These are phyloP conservation scores for Auricularia auricula-judae DNA, from an alignment of 768 basidiomycete genomes.

Conservation along the genomic window DNA sequence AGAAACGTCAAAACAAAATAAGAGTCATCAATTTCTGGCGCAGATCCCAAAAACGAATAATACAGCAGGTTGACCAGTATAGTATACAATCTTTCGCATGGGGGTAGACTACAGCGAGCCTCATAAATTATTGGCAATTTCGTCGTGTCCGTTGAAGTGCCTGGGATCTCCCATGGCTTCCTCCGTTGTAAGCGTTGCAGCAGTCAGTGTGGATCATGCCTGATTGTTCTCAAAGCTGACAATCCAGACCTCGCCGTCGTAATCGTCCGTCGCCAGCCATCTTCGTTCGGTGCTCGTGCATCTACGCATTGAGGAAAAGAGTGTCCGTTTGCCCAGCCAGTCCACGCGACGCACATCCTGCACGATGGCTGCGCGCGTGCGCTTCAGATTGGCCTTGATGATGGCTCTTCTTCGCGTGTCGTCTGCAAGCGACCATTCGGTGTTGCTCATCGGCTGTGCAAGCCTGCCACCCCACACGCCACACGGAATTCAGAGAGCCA, in stretches of 20 bases:
- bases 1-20: not conserved
- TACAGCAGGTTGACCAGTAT: not conserved
- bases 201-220: not conserved
- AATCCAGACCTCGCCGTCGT: not conserved
- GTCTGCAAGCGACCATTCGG: slow-evolving; percentile 22
- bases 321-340: slow-evolving; percentile 45
- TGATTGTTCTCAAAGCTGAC: not conserved
- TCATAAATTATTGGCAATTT: not conserved
- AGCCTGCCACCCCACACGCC: not conserved
- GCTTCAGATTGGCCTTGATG: slow-evolving; percentile 7
- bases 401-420: slow-evolving; percentile 26
- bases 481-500: not conserved
- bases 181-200: not conserved
- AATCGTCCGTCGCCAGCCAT: not conserved
- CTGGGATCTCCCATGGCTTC: not conserved
- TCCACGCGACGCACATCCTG: slow-evolving; percentile 43
- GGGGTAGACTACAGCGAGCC: not conserved
- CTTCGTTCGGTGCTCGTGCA: not conserved
- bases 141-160: not conserved
- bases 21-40: not conserved
- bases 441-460: not conserved
- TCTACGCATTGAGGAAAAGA: slow-evolving; percentile 24
- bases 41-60: not conserved
- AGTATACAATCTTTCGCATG: not conserved
- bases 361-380: slow-evolving; percentile 4